Evolutionary conservation across 1,284 basidiomycete species (phyloP), one percentile per base, ranked within the genome.

Genomic region (Ceratobasidium sp.): DNA sequence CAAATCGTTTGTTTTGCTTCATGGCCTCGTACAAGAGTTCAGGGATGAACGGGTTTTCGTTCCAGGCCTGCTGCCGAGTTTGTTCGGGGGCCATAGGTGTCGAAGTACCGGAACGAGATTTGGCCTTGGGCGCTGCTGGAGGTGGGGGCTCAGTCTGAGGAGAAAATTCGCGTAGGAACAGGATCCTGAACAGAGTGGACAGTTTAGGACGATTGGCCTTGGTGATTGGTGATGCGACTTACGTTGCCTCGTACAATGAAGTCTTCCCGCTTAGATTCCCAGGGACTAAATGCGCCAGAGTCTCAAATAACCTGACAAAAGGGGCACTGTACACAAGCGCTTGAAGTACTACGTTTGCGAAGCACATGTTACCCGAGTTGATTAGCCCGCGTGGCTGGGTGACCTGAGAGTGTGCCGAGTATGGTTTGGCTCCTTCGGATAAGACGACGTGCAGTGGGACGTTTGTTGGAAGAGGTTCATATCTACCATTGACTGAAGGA

Each of bases 341-440:
- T 79, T 98, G 96, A 25, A 98, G 80, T 33, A 98, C 90, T 0
- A 94, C 89, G 75, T 98, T 98, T 59, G 95, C 95, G 77, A 98
- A 99, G 79, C 96, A 99, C 86, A 98, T 90, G 79, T 99, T 99
- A 8, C 96, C 96, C 4, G 87, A 90, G 79, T 98, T 99, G 75
- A 98, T 85, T 49, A 99, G 80, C 3, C 96, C 96, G 30, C 95
- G 84, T 0, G 93, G 89, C 33, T 83, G 78, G 23, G 85, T 83
- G 70, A 82, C 78, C 11, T 60, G 54, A 39, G 46, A 62, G 36
- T 36, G 68, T 30, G 59, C 62, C 36, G 56, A 72, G 59, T 52
- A 71, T 47, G 53, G 64, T 47, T 25, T 54, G 41, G n/a, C 62
- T 41, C 29, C 73, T 29, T 49, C 75, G 56, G 73, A 74, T 19